Base-by-base conservation (phyloP, 805 yeast genomes). In the Tetrapisispora fleetii region DNA sequence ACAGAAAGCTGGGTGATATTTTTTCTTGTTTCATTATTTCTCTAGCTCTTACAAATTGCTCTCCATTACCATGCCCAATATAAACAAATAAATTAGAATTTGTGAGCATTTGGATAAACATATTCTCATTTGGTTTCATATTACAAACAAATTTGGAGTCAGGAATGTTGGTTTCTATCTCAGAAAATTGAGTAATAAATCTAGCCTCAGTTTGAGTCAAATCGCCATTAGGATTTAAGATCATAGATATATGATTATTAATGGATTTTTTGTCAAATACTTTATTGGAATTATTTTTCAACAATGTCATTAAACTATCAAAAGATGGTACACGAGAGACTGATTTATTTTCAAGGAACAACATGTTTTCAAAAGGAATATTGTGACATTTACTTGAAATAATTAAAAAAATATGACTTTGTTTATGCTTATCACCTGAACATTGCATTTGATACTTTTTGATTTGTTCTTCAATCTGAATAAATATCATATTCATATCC, bases 41-140 rank as follows among this genome's bases (percentile, higher is more conserved):
- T 4, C 79, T 72, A 1, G 81, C 70, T 30, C 80, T 72, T 11
- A 87, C 68, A 58, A 80, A 88, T 52, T 85, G 89, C 52, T 87
- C 91, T n/a, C 98, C 96, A 4, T 96, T 93, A 0, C 98, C 97
- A 66, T 93, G 99, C 0, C 99, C 99, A 48, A 90, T 72, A 62
- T 86, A 93, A 0, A 91, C 69, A 55, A 83, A 84, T 9, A 85
- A 54, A 37, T 77, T 72, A 1, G 75, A 65, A 1, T 58, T 43
- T 2, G 56, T 50, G 9, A 90, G 59, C 17, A 72, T 71, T 0
- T 64, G 46, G 0, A 73, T 52, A 35, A 89, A 69, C 18, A 75
- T 72, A 0, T 63, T 66, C 48, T 85, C 93, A 0, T 68, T 54
- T 0, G 96, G 96, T 41, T 67, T 69, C 4, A 53, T 50, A 0